Conservation (phyloP, 2,329 filamentous ascomycete species). For the Talaromyces sp. region DNA sequence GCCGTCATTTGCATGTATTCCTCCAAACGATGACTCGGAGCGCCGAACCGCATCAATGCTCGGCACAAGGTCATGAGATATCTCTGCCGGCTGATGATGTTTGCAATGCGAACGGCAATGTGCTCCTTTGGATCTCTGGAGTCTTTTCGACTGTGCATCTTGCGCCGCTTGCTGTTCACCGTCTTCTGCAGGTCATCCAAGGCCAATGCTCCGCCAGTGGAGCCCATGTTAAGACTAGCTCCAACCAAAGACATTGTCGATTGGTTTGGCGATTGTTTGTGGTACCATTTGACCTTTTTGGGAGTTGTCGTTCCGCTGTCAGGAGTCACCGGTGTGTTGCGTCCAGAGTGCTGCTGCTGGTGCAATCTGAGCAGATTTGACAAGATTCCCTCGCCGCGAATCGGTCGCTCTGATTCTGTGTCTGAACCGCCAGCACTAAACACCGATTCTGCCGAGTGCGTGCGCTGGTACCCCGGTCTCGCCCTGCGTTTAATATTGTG, state of each 20-base stretch:
- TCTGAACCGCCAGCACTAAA: slow-evolving; percentile 6
- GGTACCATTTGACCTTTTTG: slow-evolving; percentile 20
- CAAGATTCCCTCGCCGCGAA: slow-evolving; percentile 25
- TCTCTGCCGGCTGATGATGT: slow-evolving; percentile 70
- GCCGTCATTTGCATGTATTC: slow-evolving; percentile 87
- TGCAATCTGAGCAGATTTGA: slow-evolving; percentile 26
- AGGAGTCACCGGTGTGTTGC: slow-evolving; percentile 2
- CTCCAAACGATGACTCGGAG: slow-evolving; percentile 84
- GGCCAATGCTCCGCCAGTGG: slow-evolving; percentile 4
- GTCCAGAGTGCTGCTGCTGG: slow-evolving; percentile 9
- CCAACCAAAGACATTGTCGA: slow-evolving; percentile 12
- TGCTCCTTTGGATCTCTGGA: slow-evolving; percentile 41
- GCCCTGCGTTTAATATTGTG: slow-evolving; percentile 18
- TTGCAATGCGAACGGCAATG: slow-evolving; percentile 57
- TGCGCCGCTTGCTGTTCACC: slow-evolving; percentile 6
- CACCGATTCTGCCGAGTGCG: slow-evolving; percentile 10
- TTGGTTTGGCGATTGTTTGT: slow-evolving; percentile 12
- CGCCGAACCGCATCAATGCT: slow-evolving; percentile 83
- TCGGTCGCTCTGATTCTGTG: slow-evolving; percentile 13
- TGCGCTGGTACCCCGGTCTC: slow-evolving; percentile 10
- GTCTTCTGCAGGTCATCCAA: slow-evolving; percentile 11
- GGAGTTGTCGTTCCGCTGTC: slow-evolving; percentile 13
- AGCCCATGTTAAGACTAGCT: slow-evolving; percentile 9
- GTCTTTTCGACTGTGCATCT: slow-evolving; percentile 21
- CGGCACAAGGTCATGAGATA: slow-evolving; percentile 81